Evolutionary conservation across 148 eudicot genomes (phyloP).

Genomic region (Nepenthes gracilis): DNA sequence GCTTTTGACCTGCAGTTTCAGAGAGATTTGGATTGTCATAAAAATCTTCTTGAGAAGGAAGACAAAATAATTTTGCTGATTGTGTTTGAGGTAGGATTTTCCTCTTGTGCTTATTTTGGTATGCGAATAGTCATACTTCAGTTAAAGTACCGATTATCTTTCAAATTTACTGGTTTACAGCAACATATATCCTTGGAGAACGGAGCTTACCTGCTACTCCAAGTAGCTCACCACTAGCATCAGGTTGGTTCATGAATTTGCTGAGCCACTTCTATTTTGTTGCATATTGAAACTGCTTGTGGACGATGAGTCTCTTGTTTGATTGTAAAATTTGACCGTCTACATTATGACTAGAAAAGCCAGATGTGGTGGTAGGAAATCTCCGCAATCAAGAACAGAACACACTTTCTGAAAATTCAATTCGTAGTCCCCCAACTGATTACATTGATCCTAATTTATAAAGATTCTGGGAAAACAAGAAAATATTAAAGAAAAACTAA

Average conservation of each 20-base stretch:
- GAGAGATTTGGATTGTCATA: not conserved
- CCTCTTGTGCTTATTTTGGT: no score
- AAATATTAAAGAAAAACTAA: no score
- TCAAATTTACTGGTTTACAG: constrained; percentile 1
- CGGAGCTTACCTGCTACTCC: constrained; percentile 27
- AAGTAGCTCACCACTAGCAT: constrained; percentile 46
- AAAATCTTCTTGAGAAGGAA: no score
- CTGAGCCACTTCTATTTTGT: constrained; percentile 10
- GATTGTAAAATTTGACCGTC: constrained; percentile 5
- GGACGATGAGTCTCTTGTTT: constrained; percentile 50
- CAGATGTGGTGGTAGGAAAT: no score
- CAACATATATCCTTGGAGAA: constrained; percentile 1
- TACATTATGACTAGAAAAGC: constrained; percentile 6
- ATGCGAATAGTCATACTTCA: not conserved
- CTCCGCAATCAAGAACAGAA: no score
- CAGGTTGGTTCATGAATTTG: constrained; percentile 50
- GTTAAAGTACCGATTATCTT: not conserved
- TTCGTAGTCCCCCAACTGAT: no score
- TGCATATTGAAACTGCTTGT: constrained; percentile 17
- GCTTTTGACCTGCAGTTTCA: constrained; percentile 41
- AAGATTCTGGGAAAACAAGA: no score
- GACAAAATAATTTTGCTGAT: constrained; percentile 9
- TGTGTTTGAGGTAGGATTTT: not conserved
- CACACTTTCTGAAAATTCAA: no score
- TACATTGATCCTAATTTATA: no score